These are phyloP conservation scores for Suhomyces kunorum DNA, from an alignment of 1,139 yeast genomes.

Conservation along the genomic window DNA sequence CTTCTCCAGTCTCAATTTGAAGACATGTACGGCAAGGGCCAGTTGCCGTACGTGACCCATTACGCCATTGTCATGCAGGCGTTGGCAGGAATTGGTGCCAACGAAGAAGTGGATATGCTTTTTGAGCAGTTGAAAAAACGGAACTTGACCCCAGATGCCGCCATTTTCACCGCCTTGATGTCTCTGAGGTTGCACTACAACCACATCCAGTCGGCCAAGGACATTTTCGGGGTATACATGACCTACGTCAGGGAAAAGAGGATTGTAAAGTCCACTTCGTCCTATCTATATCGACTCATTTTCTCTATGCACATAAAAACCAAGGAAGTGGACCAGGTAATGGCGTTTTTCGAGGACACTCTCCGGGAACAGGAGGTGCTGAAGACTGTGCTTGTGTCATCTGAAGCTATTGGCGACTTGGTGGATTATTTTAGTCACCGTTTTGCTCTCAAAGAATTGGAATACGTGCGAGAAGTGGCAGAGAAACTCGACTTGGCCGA, in stretches of 20 bases:
- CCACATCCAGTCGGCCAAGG: conserved; percentile 43
- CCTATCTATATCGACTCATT: conserved; percentile 42
- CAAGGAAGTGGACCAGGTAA: conserved; percentile 38
- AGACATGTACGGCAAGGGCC: conserved; percentile 56
- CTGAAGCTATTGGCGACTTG: conserved; percentile 19
- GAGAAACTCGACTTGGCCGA: conserved; percentile 17
- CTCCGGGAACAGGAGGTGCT: conserved; percentile 20
- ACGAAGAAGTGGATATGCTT: conserved; percentile 53
- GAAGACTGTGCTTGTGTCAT: conserved; percentile 22
- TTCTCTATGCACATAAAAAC: conserved; percentile 41
- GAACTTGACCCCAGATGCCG: conserved; percentile 49
- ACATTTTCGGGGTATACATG: conserved; percentile 24
- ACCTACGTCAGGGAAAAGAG: conserved; percentile 14
- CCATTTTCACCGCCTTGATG: conserved; percentile 52
- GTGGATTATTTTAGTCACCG: conserved; percentile 25
- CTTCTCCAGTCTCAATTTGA: conserved; percentile 65
- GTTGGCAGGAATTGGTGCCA: conserved; percentile 58
- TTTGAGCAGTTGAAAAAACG: conserved; percentile 50
- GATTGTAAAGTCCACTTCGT: conserved; percentile 34
- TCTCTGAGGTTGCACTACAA: conserved; percentile 46
- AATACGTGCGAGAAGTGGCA: conserved; percentile 24
- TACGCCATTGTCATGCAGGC: conserved; percentile 68
- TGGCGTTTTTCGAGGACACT: conserved; percentile 44
- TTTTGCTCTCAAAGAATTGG: conserved; percentile 29
- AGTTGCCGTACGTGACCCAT: conserved; percentile 57